These are phyloP conservation scores for Boletus fagicola DNA, from an alignment of 768 basidiomycete species.

Conservation along the genomic window DNA sequence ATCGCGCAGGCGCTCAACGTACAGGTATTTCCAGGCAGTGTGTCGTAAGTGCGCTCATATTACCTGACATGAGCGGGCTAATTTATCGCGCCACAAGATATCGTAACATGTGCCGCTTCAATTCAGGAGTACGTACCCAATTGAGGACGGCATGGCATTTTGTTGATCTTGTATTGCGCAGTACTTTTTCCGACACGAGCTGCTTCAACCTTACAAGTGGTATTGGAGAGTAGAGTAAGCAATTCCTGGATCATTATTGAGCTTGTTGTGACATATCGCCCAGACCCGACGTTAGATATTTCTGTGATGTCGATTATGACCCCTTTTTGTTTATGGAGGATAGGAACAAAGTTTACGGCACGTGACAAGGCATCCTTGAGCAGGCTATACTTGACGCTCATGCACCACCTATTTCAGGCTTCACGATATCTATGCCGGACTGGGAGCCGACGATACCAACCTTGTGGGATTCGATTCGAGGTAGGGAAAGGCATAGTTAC, in stretches of 20 bases:
- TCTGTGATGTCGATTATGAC: slow-evolving; percentile 49
- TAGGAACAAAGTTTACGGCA: slow-evolving; percentile 50
- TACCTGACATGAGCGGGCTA: neutral
- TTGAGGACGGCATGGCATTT: neutral
- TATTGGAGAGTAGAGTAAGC: slow-evolving; percentile 63
- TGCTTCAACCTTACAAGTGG: slow-evolving; percentile 53
- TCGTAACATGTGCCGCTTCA: slow-evolving; percentile 77
- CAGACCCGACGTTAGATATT: slow-evolving; percentile 52
- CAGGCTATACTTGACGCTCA: neutral
- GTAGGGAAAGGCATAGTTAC: slow-evolving; percentile 36
- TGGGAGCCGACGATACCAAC: slow-evolving; percentile 62
- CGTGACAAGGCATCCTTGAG: slow-evolving; percentile 2
- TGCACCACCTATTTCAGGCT: slow-evolving; percentile 35
- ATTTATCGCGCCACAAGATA: slow-evolving; percentile 37
- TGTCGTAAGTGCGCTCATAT: slow-evolving; percentile 35
- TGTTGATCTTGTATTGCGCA: slow-evolving; percentile 22
- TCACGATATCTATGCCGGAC: slow-evolving; percentile 65
- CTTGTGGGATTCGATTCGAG: slow-evolving; percentile 58
- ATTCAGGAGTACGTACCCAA: slow-evolving; percentile 54
- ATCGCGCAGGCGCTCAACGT: slow-evolving; percentile 1
- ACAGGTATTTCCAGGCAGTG: slow-evolving; percentile 35
- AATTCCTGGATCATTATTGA: neutral
- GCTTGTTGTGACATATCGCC: neutral
- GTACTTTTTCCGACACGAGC: slow-evolving; percentile 56
- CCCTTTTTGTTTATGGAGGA: slow-evolving; percentile 60